Base-by-base conservation (phyloP, 225 moss, liverwort and hornwort genomes). In the Asterella californica region DNA sequence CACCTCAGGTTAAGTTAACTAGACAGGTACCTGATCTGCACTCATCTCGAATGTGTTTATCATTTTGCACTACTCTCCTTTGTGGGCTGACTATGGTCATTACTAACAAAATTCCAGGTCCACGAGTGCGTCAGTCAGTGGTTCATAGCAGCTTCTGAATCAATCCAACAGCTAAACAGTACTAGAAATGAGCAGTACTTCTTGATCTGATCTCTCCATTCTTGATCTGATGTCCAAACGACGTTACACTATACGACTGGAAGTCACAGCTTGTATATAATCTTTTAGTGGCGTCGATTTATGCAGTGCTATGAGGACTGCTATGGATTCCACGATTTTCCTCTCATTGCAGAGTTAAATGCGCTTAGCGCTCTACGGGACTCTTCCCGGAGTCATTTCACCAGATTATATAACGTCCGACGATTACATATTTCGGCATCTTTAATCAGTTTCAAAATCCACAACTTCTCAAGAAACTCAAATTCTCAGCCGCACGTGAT, bases 401-500 rank as follows among this genome's bases (percentile, higher is more conserved):
- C 46, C 71, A 47, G 71, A 71, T 71, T 71, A 54, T 36, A 75
- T 27, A 57, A 2, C 33, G 38, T 59, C 42, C 54, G 76, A 76
- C 32, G 24, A 76, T 61, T 42, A 60, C 30, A 52, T n/a, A n/a
- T n/a, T n/a, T n/a, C n/a, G n/a, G n/a, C n/a, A n/a, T n/a, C n/a
- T n/a, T n/a, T n/a, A n/a, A n/a, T n/a, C n/a, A n/a, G n/a, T n/a
- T n/a, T n/a, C n/a, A n/a, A n/a, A n/a, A n/a, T 32, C 32, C 74
- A 74, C 50, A 53, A 76, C 22, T 75, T n/a, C 75, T 33, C 19
- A 75, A 54, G 30, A 72, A 45, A 50, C 27, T 38, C 37, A 59
- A 42, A 76, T 76, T 76, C n/a, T n/a, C 59, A 11, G 24, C 57
- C 76, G 37, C 57, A n/a, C 46, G 27, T 71, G n/a, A 48, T 48